phyloP scores from a whole-genome alignment of 345 rosid species.

The Psidium friedrichsthalianum region DNA sequence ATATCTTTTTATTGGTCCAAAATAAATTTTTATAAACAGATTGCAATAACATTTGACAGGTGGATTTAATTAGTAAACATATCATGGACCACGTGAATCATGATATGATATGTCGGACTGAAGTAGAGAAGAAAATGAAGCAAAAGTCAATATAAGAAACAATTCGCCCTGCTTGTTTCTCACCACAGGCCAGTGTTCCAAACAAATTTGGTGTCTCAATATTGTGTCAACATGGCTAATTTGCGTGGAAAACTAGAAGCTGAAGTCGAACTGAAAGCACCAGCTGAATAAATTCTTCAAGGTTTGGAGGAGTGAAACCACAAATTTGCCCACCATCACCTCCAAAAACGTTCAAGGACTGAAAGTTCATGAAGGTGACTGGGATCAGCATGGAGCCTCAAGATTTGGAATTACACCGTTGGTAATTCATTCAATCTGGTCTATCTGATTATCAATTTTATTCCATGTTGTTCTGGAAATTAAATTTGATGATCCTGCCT shows the following conservation, averaged over 20 bases:
- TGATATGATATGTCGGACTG: background rate
- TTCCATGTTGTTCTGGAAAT: background rate
- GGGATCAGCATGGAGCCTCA: slow-evolving; percentile 3
- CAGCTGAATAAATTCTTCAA: background rate
- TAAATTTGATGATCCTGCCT: background rate
- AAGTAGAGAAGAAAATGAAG: background rate
- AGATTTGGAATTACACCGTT: slow-evolving; percentile 1
- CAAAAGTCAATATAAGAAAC: background rate
- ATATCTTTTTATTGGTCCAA: background rate
- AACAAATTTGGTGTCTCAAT: background rate
- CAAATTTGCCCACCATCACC: background rate
- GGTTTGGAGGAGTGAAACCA: background rate
- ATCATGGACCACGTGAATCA: background rate
- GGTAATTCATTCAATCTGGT: background rate
- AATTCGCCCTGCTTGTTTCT: background rate
- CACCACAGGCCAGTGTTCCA: background rate
- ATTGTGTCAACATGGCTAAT: background rate
- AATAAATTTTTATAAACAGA: background rate
- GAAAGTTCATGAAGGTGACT: slow-evolving; percentile 3
- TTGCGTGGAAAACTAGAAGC: background rate
- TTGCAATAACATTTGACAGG: background rate
- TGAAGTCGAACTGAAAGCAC: background rate
- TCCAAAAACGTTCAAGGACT: background rate
- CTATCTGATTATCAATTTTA: background rate
- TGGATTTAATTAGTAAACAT: background rate